A percentile compares a stretch with the other conserved stretches of the same genome.
Evolutionary conservation across 2,329 filamentous ascomycete species (phyloP).

Genomic region (Byssothecium circinans): DNA sequence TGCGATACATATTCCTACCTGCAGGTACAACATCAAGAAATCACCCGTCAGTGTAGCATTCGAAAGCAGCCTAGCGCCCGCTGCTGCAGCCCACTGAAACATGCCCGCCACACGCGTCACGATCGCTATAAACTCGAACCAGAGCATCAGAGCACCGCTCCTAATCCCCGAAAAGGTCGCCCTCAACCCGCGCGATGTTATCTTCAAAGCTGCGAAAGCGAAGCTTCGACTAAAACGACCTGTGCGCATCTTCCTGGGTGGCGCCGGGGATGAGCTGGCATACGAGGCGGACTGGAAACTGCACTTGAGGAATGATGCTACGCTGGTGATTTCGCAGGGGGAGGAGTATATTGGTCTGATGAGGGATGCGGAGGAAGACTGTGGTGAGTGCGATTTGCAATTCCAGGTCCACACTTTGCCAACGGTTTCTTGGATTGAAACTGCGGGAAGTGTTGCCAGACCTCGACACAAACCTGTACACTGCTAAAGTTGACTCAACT

Average conservation of each 20-base stretch:
- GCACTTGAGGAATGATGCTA: conserved; percentile 26
- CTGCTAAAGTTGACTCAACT: background rate
- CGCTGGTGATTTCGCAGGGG: conserved; percentile 33
- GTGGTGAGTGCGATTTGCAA: conserved; percentile 20
- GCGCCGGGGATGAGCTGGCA: conserved; percentile 31
- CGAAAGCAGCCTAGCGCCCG: too few species aligned
- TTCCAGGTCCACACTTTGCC: too few species aligned
- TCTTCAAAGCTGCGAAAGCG: conserved; percentile 33
- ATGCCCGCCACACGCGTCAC: conserved; percentile 32
- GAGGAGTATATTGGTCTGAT: conserved; percentile 39
- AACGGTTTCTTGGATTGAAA: too few species aligned
- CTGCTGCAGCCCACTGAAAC: too few species aligned
- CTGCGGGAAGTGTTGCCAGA: too few species aligned
- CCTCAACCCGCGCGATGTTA: conserved; percentile 12
- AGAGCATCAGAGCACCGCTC: conserved; percentile 30
- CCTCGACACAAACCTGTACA: too few species aligned
- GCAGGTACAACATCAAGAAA: too few species aligned
- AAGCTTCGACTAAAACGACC: conserved; percentile 38
- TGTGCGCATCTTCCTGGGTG: conserved; percentile 27
- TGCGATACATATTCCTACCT: too few species aligned
- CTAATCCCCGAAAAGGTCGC: conserved; percentile 23
- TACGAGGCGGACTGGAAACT: conserved; percentile 30
- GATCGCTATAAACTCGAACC: conserved; percentile 34
- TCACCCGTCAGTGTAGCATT: too few species aligned
- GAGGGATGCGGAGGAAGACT: conserved; percentile 17